These are phyloP conservation scores for Mollisiaceae sp. DNA, from an alignment of 2,329 filamentous ascomycete species.

Conservation along the genomic window DNA sequence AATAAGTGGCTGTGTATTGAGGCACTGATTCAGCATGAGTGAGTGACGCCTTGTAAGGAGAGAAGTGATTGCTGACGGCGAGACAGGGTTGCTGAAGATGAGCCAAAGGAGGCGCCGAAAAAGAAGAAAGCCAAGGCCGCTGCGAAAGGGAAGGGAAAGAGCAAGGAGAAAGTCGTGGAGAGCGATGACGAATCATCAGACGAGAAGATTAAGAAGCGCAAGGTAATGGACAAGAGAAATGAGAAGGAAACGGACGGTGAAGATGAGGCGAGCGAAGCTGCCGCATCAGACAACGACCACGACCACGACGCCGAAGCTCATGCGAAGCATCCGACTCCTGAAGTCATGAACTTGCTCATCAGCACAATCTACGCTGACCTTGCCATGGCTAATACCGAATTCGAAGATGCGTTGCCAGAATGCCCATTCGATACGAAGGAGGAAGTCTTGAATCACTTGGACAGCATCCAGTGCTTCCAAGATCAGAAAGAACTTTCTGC, in stretches of 20 bases:
- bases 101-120: not conserved
- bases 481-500: not conserved
- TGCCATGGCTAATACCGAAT: not conserved
- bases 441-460: not conserved
- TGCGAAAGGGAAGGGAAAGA: not conserved
- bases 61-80: not conserved
- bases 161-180: not conserved
- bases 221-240: not conserved
- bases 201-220: not conserved
- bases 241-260: not conserved
- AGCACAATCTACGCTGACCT: not conserved
- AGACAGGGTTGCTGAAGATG: not conserved
- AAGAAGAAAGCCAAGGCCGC: not conserved
- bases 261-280: not conserved
- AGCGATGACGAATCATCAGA: not conserved
- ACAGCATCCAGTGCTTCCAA: not conserved
- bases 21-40: constrained; percentile 11
- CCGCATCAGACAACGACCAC: not conserved
- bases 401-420: not conserved
- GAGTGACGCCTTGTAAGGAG: not conserved
- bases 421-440: not conserved
- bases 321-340: not conserved
- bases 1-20: constrained; percentile 12
- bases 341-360: constrained; percentile 9
- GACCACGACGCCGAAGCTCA: not conserved